Conservation (phyloP, 2,329 filamentous ascomycete species). For the Epichloe scottii region DNA sequence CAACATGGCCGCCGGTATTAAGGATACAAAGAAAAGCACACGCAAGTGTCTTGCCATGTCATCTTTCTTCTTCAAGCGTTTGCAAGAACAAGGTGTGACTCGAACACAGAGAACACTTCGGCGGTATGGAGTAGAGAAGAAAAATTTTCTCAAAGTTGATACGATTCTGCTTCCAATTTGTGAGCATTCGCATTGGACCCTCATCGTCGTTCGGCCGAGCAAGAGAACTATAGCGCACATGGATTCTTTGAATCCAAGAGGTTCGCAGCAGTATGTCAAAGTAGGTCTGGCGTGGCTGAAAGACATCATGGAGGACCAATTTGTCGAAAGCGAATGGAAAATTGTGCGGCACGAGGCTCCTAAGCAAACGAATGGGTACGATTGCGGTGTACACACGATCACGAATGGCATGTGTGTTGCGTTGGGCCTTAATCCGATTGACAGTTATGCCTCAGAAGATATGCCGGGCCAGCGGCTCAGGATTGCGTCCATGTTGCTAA, state of each 20-base stretch:
- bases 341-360: constrained; percentile 37
- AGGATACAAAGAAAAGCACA: constrained; percentile 29
- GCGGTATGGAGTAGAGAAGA: constrained; percentile 41
- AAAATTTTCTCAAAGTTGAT: constrained; percentile 52
- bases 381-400: constrained; percentile 68
- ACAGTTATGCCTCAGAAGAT: constrained; percentile 36
- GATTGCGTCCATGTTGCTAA: constrained; percentile 53
- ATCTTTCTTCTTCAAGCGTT: constrained; percentile 51
- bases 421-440: constrained; percentile 38
- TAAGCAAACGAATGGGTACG: constrained; percentile 52
- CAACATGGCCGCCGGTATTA: constrained; percentile 43
- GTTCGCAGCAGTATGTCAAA: constrained; percentile 26
- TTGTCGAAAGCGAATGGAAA: constrained; percentile 46
- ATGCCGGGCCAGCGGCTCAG: constrained; percentile 47
- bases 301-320: constrained; percentile 41
- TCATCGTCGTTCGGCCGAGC: constrained; percentile 52
- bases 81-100: constrained; percentile 34
- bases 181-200: constrained; percentile 54
- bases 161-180: constrained; percentile 61
- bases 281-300: constrained; percentile 42
- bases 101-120: constrained; percentile 43
- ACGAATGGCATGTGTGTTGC: constrained; percentile 56
- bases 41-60: constrained; percentile 52
- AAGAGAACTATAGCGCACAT: constrained; percentile 52
- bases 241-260: constrained; percentile 45